Evolutionary conservation across 1,284 basidiomycete species (phyloP).

Genomic region (Inonotus hispidus): DNA sequence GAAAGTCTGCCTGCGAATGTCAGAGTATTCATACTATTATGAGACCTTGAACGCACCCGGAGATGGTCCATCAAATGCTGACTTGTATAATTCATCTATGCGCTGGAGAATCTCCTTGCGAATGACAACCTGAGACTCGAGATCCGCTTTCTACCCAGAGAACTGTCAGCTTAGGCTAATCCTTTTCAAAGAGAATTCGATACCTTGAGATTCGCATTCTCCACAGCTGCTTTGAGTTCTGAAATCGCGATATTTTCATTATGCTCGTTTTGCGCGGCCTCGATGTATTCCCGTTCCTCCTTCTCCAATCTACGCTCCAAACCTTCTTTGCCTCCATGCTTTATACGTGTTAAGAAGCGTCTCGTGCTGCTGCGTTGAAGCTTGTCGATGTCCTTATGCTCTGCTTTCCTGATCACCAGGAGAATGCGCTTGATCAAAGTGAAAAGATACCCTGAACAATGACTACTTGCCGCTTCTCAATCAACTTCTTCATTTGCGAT

Average conservation of each 20-base stretch:
- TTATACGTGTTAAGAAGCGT: conserved; percentile 10
- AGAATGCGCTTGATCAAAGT: background rate
- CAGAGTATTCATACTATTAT: background rate
- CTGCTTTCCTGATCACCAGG: conserved; percentile 14
- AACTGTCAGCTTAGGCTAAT: background rate
- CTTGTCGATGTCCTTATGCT: conserved; percentile 17
- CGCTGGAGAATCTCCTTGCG: conserved; percentile 4
- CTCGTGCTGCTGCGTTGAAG: conserved; percentile 14
- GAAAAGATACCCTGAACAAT: background rate
- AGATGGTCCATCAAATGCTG: conserved; percentile 15
- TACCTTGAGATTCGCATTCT: conserved; percentile 13
- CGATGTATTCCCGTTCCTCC: conserved; percentile 17
- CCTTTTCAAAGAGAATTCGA: background rate
- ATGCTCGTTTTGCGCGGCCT: conserved; percentile 15
- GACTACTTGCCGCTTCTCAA: conserved; percentile 17
- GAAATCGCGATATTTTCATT: conserved; percentile 12
- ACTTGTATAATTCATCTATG: conserved; percentile 11
- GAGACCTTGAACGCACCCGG: conserved; percentile 7
- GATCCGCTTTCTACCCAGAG: conserved; percentile 6
- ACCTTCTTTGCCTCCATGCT: conserved; percentile 15
- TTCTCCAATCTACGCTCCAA: conserved; percentile 15
- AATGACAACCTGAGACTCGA: background rate
- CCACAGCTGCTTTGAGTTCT: conserved; percentile 10
- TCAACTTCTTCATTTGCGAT: conserved; percentile 1
- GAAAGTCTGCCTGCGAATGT: conserved; percentile 9